Conservation (phyloP, 2,329 filamentous ascomycete genomes). For the Diplocarpon rosae region DNA sequence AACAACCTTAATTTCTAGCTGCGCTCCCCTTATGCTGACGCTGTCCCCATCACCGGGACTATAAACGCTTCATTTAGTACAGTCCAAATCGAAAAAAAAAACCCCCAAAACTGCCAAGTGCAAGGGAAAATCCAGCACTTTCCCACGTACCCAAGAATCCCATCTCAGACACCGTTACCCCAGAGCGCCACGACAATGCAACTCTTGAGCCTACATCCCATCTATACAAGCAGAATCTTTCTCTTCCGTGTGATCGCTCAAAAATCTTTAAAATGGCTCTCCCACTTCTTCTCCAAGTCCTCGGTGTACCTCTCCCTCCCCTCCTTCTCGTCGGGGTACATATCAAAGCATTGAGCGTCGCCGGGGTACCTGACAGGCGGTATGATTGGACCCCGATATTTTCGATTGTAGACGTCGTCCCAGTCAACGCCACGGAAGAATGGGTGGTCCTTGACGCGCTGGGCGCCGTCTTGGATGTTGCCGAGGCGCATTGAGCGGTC, state of each 20-base stretch:
- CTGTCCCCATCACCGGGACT: no score
- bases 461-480: constrained; percentile 65
- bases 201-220: no score
- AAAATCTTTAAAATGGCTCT: constrained; percentile 61
- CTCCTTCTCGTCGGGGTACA: constrained; percentile 67
- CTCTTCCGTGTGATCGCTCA: constrained; percentile 27
- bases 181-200: not conserved
- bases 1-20: no score
- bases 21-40: no score
- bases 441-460: constrained; percentile 60
- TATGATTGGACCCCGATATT: constrained; percentile 58
- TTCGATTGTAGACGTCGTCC: constrained; percentile 57
- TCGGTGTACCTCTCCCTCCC: constrained; percentile 55
- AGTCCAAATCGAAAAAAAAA: no score
- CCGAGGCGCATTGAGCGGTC: constrained; percentile 69
- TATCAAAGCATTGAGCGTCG: constrained; percentile 72
- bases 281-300: constrained; percentile 58
- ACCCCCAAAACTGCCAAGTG: no score
- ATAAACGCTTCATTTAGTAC: no score
- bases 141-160: not conserved
- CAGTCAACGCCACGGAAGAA: constrained; percentile 68
- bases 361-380: constrained; percentile 63
- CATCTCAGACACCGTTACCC: not conserved
- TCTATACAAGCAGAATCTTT: not conserved
- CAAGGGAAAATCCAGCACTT: no score